Percentiles rank a stretch among this genome's conserved stretches.
phyloP scores from a whole-genome alignment of 495 filamentous ascomycete species.

The Penicillium cosmopolitanum region DNA sequence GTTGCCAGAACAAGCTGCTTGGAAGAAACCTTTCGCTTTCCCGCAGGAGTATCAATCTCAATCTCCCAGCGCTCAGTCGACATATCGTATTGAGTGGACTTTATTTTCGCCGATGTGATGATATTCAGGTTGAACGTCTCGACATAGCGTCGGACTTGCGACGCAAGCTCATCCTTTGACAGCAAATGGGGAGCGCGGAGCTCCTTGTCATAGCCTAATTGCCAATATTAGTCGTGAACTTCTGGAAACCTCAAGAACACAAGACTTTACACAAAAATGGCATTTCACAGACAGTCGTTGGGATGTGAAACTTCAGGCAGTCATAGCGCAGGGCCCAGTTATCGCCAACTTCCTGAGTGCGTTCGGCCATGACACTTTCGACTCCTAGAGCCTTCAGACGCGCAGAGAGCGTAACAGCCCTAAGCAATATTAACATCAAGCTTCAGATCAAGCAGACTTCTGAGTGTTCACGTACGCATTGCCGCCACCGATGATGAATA shows the following conservation, averaged over 20 bases:
- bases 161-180: slow-evolving; percentile 38
- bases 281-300: slow-evolving; percentile 24
- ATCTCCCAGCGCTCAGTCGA: slow-evolving; percentile 33
- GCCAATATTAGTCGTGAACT: not conserved
- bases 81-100: slow-evolving; percentile 31
- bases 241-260: not conserved
- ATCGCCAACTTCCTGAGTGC: slow-evolving; percentile 34
- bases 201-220: slow-evolving; percentile 21
- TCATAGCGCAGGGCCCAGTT: slow-evolving; percentile 44
- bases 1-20: slow-evolving; percentile 37
- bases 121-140: slow-evolving; percentile 41
- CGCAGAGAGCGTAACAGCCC: slow-evolving; percentile 35
- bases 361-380: slow-evolving; percentile 36
- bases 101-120: slow-evolving; percentile 31
- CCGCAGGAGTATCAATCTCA: slow-evolving; percentile 21
- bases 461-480: slow-evolving; percentile 23
- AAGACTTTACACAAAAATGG: slow-evolving; percentile 23
- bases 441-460: not conserved
- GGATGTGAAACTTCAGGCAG: slow-evolving; percentile 39
- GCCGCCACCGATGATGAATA: slow-evolving; percentile 32
- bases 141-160: slow-evolving; percentile 36
- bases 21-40: slow-evolving; percentile 15
- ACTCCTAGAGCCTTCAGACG: slow-evolving; percentile 40
- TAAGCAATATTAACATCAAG: not conserved
- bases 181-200: slow-evolving; percentile 37